Conservation (phyloP, 148 eudicot species). For the Linanthus parryae region DNA sequence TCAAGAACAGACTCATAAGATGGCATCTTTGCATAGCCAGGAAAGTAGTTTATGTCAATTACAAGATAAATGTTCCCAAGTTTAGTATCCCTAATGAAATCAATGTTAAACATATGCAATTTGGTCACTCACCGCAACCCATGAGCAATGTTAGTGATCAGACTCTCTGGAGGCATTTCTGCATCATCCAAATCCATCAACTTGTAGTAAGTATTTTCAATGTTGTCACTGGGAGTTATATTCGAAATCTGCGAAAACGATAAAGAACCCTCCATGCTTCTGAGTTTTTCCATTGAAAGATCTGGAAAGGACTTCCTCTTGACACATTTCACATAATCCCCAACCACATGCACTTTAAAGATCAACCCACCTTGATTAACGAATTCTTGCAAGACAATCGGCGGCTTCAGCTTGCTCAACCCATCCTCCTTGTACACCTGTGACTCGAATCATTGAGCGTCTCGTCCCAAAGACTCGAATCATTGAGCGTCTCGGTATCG, state of each 20-base stretch:
- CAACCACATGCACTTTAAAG: constrained; percentile 72
- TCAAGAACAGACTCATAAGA: constrained; percentile 54
- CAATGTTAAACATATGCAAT: constrained; percentile 62
- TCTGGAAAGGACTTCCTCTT: constrained; percentile 71
- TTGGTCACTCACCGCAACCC: constrained; percentile 44
- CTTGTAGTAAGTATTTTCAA: constrained; percentile 44
- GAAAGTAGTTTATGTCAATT: constrained; percentile 87
- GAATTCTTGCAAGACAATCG: constrained; percentile 70
- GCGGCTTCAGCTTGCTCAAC: constrained; percentile 52
- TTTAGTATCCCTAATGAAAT: constrained; percentile 59
- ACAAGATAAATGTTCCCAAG: constrained; percentile 69
- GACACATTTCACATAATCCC: constrained; percentile 63
- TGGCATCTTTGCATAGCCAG: constrained; percentile 89
- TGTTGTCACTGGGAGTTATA: constrained; percentile 31
- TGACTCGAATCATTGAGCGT: too few species aligned
- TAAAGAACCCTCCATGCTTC: constrained; percentile 31
- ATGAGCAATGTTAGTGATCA: constrained; percentile 41
- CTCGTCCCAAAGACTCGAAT: too few species aligned
- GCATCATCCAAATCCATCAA: constrained; percentile 44
- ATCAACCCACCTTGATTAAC: constrained; percentile 76
- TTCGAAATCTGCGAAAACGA: constrained; percentile 75
- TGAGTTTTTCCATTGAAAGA: constrained; percentile 42
- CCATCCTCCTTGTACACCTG: too few species aligned
- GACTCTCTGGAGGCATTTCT: constrained; percentile 51
- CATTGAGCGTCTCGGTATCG: too few species aligned